Evolutionary conservation across 495 filamentous ascomycete species (phyloP).

Genomic region (Paragyromitra xinjiangensis): DNA sequence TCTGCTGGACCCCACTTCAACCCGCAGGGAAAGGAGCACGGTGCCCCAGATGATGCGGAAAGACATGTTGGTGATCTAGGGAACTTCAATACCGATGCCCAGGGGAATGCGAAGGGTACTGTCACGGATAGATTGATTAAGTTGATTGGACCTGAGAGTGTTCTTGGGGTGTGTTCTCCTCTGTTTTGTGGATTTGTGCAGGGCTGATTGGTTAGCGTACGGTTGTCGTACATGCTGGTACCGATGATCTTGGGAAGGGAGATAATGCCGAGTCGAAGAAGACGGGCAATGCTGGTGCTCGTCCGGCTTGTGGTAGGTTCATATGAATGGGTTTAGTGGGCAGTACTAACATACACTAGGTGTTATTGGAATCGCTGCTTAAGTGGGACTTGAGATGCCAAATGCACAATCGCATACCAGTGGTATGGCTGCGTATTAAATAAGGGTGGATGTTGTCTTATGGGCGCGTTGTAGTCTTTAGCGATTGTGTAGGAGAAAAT

Average conservation of each 20-base stretch:
- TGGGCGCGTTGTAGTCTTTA: conserved; percentile 9
- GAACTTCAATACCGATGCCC: conserved; percentile 92
- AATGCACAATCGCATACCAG: conserved; percentile 13
- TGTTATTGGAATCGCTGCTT: conserved; percentile 87
- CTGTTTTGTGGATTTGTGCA: background rate
- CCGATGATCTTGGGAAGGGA: conserved; percentile 93
- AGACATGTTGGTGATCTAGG: conserved; percentile 98
- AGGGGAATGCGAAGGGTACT: conserved; percentile 84
- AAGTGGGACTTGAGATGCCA: conserved; percentile 43
- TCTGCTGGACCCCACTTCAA: conserved; percentile 98
- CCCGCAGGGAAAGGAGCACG: conserved; percentile 89
- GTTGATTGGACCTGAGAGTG: conserved; percentile 93
- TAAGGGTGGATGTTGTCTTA: background rate
- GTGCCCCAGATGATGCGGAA: conserved; percentile 78
- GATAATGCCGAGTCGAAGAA: conserved; percentile 92
- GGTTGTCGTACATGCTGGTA: conserved; percentile 91
- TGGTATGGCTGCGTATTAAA: conserved; percentile 8
- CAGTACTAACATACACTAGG: conserved; percentile 60
- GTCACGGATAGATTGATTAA: conserved; percentile 82
- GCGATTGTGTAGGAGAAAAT: conserved; percentile 34
- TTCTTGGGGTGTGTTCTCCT: conserved; percentile 77
- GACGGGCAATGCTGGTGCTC: conserved; percentile 92
- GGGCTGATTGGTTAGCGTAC: conserved; percentile 72
- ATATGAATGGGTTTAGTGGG: background rate
- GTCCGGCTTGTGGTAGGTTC: conserved; percentile 88